Evolutionary conservation across 768 basidiomycete species (phyloP).

Genomic region (Termitomyces sp.): DNA sequence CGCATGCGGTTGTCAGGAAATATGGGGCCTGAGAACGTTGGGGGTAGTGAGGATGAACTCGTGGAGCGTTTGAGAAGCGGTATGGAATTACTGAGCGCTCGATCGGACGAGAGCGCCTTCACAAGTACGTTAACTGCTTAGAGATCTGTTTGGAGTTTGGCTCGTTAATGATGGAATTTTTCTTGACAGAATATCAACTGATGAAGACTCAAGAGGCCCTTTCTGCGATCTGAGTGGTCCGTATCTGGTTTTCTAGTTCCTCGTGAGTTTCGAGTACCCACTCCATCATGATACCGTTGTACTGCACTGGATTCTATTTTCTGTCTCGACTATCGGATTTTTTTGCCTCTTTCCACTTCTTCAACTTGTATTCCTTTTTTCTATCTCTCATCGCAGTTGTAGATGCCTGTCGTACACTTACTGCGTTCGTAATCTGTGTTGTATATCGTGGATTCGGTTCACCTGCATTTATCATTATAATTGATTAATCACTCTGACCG

Average conservation of each 20-base stretch:
- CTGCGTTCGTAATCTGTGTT: background rate
- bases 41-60: slow-evolving; percentile 37
- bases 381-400: background rate
- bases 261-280: slow-evolving; percentile 3
- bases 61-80: slow-evolving; percentile 37
- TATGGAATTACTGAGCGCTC: slow-evolving; percentile 38
- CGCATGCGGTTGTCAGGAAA: slow-evolving; percentile 32
- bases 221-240: slow-evolving; percentile 29
- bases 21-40: slow-evolving; percentile 26
- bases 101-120: slow-evolving; percentile 40
- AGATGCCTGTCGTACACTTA: background rate
- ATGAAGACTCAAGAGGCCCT: slow-evolving; percentile 45
- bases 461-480: background rate
- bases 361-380: background rate
- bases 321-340: background rate
- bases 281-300: slow-evolving; percentile 16
- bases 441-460: background rate
- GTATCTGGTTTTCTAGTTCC: background rate
- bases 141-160: background rate
- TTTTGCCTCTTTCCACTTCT: background rate
- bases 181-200: slow-evolving; percentile 38
- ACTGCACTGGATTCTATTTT: background rate
- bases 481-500: background rate
- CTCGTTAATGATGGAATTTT: background rate
- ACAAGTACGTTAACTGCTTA: slow-evolving; percentile 37